Conservation (phyloP, 345 rosid species). For the Populus pruinosa region DNA sequence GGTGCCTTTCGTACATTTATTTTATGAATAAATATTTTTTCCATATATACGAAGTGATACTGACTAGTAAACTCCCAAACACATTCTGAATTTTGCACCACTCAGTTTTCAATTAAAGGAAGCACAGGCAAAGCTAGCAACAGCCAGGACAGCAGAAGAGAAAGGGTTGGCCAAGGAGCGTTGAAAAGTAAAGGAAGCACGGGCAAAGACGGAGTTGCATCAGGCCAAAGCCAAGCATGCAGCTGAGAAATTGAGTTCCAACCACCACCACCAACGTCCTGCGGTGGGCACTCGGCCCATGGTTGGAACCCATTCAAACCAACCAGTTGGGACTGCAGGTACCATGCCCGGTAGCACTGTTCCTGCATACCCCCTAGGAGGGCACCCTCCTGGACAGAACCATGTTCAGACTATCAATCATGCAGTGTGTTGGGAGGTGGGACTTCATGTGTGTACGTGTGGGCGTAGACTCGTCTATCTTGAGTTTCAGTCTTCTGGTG, state of each 20-base stretch:
- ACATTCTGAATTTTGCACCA: too few species aligned
- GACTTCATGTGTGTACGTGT: background rate
- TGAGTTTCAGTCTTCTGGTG: background rate
- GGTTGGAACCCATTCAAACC: conserved; percentile 13
- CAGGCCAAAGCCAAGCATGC: conserved; percentile 61
- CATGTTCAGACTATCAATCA: conserved; percentile 4
- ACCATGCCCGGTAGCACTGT: conserved; percentile 20
- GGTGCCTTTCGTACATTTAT: too few species aligned
- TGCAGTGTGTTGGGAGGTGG: background rate
- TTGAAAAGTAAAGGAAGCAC: conserved; percentile 58
- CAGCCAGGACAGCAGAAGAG: conserved; percentile 53
- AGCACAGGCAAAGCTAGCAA: too few species aligned
- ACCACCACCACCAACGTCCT: conserved; percentile 6
- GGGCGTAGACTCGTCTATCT: background rate
- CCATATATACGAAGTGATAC: too few species aligned
- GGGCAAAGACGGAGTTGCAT: conserved; percentile 69
- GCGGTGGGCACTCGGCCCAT: background rate
- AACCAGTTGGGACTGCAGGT: conserved; percentile 20
- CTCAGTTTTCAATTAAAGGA: too few species aligned
- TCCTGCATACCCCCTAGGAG: conserved; percentile 27
- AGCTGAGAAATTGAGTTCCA: conserved; percentile 32
- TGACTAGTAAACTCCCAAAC: too few species aligned
- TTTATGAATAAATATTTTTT: too few species aligned
- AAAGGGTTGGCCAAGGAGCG: conserved; percentile 55
- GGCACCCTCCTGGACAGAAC: conserved; percentile 20